Evolutionary conservation across 176 grass and related monocot species (phyloP), one percentile per base, ranked within the genome.

Genomic region (Triticum monococcum): DNA sequence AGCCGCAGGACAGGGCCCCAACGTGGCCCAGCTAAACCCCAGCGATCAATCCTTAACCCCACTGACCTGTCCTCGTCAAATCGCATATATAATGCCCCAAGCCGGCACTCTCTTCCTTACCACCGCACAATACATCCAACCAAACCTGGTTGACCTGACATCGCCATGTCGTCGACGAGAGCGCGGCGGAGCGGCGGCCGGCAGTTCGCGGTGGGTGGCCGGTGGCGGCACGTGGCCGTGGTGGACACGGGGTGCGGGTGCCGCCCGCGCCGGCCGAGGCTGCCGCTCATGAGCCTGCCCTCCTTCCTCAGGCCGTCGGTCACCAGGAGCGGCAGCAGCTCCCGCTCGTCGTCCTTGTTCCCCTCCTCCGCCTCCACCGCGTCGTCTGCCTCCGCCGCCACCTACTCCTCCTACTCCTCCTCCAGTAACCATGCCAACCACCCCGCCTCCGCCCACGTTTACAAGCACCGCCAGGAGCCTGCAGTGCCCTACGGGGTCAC

Each of bases 161-260:
- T 61, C 52, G 78, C 24, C 17, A 89, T 81, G 77, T 68, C 77
- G 26, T 79, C 80, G 63, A 46, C 88, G 25, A 68, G 50, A 16
- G 69, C 33, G 60, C 82, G 68, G 45, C 77, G 77, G 23, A 14
- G 69, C 79, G 86, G 46, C 24, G 64, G 50, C 4, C 68, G 72
- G 85, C 86, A 88, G 69, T 88, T 91, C 63, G 86, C 81, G 23
- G 89, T 88, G 22, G 76, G 82, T 11, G 79, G 81, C 2, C 77
- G 77, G 43, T 75, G 75, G 81, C 85, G 89, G 1, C 86, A 88
- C 86, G 86, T 85, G 62, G 69, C 86, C 5, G 81, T 91, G 8
- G 89, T 91, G 3, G 89, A 91, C 81, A 16, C 81, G 5, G 89
- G 86, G 62, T 91, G 89, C 86, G 86, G 89, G 9, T 88, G 86